These are phyloP conservation scores for Termitomyces sp. DNA, from an alignment of 768 basidiomycete genomes.

Conservation along the genomic window DNA sequence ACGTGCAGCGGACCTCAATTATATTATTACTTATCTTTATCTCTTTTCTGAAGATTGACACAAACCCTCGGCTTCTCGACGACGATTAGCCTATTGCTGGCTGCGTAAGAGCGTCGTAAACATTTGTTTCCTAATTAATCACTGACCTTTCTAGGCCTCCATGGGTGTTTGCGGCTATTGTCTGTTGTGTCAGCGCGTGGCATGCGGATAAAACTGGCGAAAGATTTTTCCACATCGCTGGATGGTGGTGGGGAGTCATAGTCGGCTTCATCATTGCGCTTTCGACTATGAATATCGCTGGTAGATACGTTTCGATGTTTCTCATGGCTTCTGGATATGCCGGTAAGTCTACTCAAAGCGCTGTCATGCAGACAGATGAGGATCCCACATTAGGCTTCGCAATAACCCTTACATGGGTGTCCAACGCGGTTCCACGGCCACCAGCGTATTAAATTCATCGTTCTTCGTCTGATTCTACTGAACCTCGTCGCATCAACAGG, in stretches of 20 bases:
- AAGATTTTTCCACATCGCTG: constrained; percentile 54
- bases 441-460: constrained; percentile 33
- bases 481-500: constrained; percentile 15
- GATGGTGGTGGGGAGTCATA: constrained; percentile 57
- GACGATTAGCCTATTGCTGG: constrained; percentile 51
- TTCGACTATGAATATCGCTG: constrained; percentile 44
- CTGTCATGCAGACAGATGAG: background rate
- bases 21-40: background rate
- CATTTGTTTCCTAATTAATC: background rate
- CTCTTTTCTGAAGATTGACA: constrained; percentile 33
- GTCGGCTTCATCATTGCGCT: constrained; percentile 57
- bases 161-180: constrained; percentile 50
- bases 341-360: constrained; percentile 16
- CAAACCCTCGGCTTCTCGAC: constrained; percentile 56
- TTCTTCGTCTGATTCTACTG: background rate
- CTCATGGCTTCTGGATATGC: constrained; percentile 55
- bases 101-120: constrained; percentile 37
- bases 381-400: constrained; percentile 25
- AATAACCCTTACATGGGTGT: constrained; percentile 56
- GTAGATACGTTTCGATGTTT: constrained; percentile 57
- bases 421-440: constrained; percentile 54
- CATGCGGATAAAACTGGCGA: constrained; percentile 58
- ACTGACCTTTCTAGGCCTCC: constrained; percentile 40
- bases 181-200: constrained; percentile 48
- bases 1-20: background rate